These are phyloP conservation scores for Phytophthora citricola DNA, from an alignment of 352 stramenopile species.

Conservation along the genomic window DNA sequence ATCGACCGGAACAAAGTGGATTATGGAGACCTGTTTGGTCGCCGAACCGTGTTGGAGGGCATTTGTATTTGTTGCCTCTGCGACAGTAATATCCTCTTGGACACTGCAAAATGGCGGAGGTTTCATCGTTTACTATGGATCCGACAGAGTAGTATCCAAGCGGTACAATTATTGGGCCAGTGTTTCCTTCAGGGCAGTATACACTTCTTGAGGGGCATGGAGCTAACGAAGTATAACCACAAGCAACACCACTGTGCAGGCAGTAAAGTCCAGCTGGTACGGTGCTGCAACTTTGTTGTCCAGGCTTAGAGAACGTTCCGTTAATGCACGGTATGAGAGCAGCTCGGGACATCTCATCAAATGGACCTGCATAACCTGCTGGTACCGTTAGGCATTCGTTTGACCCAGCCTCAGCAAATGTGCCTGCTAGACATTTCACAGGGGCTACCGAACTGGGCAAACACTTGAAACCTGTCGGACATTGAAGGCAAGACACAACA, in stretches of 20 bases:
- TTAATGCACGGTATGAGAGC: constrained; percentile 53
- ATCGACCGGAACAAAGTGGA: constrained; percentile 55
- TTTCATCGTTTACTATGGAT: constrained; percentile 32
- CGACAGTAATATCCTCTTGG: constrained; percentile 63
- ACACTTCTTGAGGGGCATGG: constrained; percentile 45
- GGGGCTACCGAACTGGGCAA: constrained; percentile 21
- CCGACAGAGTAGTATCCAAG: constrained; percentile 55
- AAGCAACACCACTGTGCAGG: constrained; percentile 24
- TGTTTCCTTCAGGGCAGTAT: constrained; percentile 58
- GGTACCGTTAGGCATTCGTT: constrained; percentile 45
- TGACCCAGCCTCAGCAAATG: constrained; percentile 44
- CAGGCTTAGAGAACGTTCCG: constrained; percentile 61
- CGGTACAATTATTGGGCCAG: constrained; percentile 41
- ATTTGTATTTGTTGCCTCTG: constrained; percentile 42
- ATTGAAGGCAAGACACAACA: constrained; percentile 42
- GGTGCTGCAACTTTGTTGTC: constrained; percentile 47
- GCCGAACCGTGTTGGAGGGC: constrained; percentile 56
- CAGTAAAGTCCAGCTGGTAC: constrained; percentile 60
- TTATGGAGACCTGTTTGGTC: constrained; percentile 40
- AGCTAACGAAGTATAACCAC: constrained; percentile 45
- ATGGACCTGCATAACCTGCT: constrained; percentile 45
- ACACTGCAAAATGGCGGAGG: constrained; percentile 46
- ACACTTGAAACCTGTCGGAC: constrained; percentile 56
- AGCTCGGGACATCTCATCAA: constrained; percentile 33
- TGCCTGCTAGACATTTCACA: constrained; percentile 41